Conservation (phyloP, 2,329 filamentous ascomycete genomes). For the Hypoxylon sp. region DNA sequence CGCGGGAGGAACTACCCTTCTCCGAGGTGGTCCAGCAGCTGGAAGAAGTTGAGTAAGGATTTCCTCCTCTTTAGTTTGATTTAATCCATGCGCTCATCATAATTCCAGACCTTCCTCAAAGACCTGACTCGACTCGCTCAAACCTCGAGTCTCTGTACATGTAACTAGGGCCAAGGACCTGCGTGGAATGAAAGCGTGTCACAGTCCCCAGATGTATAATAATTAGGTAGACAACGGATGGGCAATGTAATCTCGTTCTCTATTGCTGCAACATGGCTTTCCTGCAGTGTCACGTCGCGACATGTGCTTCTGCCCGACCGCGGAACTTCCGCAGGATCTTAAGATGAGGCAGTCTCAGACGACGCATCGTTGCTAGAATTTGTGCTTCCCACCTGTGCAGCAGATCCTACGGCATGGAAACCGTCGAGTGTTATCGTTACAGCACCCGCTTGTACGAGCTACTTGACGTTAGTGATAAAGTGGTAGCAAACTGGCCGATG, state of each 20-base stretch:
- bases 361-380: constrained; percentile 39
- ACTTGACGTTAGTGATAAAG: constrained; percentile 45
- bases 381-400: constrained; percentile 38
- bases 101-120: constrained; percentile 35
- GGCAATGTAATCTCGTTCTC: constrained; percentile 33
- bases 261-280: constrained; percentile 26
- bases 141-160: constrained; percentile 40
- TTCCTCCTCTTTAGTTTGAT: constrained; percentile 7
- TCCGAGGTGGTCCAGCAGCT: constrained; percentile 47
- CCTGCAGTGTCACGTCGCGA: constrained; percentile 37
- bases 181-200: constrained; percentile 25
- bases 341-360: constrained; percentile 42
- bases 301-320: constrained; percentile 34
- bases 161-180: constrained; percentile 33
- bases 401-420: constrained; percentile 71
- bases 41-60: constrained; percentile 40
- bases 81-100: constrained; percentile 32
- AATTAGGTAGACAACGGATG: constrained; percentile 32
- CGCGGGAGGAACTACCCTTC: constrained; percentile 44
- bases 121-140: constrained; percentile 26
- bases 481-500: constrained; percentile 2
- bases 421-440: constrained; percentile 88
- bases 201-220: constrained; percentile 33
- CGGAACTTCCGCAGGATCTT: constrained; percentile 36
- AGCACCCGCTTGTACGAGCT: constrained; percentile 94